Evolutionary conservation across 257 asterid species (phyloP).

Genomic region (Solanum peruvianum): DNA sequence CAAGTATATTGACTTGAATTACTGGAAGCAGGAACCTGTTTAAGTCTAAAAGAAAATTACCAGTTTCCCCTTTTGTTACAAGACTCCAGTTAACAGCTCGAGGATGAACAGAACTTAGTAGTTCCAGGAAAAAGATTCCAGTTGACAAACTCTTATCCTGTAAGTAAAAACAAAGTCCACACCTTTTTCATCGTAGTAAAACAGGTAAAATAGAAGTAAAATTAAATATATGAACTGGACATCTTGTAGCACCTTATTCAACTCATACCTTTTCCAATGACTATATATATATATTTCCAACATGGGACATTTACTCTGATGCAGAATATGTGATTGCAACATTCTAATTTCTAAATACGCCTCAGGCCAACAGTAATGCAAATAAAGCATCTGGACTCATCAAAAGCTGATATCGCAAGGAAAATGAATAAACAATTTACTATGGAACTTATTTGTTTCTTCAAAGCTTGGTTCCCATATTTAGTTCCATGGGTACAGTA

Average conservation of each 20-base stretch:
- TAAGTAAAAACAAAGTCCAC: background rate
- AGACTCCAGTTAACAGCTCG: conserved; percentile 64
- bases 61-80: conserved; percentile 55
- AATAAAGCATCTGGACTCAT: background rate
- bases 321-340: background rate
- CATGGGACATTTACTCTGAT: background rate
- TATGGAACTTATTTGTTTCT: background rate
- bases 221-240: background rate
- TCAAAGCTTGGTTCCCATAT: background rate
- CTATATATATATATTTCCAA: background rate
- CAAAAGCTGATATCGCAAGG: background rate
- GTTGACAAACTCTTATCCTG: conserved; percentile 42
- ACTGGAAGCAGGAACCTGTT: background rate
- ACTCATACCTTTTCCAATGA: background rate
- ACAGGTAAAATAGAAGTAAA: background rate
- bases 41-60: conserved; percentile 9
- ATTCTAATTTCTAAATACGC: background rate
- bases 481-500: background rate
- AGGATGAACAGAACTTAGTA: conserved; percentile 50
- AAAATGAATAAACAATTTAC: background rate
- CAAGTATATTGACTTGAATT: background rate
- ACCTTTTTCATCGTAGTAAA: background rate
- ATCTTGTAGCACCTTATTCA: background rate
- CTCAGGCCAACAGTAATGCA: background rate
- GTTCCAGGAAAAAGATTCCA: conserved; percentile 51